These are phyloP conservation scores for Aspergillus eucalypticola DNA, from an alignment of 2,329 filamentous ascomycete species.

Conservation along the genomic window DNA sequence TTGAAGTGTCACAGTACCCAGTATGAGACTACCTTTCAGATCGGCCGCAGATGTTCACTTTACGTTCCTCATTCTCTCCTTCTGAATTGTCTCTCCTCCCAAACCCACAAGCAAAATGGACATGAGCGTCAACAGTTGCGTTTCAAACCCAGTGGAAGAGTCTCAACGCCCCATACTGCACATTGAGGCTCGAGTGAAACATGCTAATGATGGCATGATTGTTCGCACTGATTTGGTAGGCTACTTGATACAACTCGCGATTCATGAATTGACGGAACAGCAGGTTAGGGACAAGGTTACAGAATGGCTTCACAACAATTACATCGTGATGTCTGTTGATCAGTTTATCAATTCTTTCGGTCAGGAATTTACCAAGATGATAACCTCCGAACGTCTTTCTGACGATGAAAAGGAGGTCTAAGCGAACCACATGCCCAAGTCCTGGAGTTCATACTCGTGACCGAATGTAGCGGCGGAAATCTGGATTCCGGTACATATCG, in stretches of 20 bases:
- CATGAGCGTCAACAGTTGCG: conserved; percentile 3
- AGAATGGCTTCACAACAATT: conserved; percentile 39
- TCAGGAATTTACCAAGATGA: conserved; percentile 12
- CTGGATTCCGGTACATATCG: conserved; percentile 29
- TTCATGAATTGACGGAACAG: background rate
- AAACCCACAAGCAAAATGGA: background rate
- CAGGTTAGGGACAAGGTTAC: conserved; percentile 41
- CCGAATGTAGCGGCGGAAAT: conserved; percentile 39
- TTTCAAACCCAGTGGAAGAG: conserved; percentile 8
- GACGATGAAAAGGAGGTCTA: conserved; percentile 26
- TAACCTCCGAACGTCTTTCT: background rate
- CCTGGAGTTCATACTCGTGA: conserved; percentile 40
- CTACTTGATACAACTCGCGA: too few relatives aligned
- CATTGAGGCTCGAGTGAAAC: conserved; percentile 41
- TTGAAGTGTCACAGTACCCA: too few relatives aligned
- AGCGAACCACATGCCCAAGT: conserved; percentile 24
- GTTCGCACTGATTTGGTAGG: conserved; percentile 35
- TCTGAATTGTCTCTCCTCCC: too few relatives aligned
- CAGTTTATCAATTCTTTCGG: conserved; percentile 35
- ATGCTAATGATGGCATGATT: conserved; percentile 25
- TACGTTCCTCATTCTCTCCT: too few relatives aligned
- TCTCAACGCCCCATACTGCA: conserved; percentile 36
- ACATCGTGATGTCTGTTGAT: conserved; percentile 35
- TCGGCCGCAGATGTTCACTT: too few relatives aligned
- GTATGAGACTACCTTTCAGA: too few relatives aligned